phyloP scores from a whole-genome alignment of 192 early-diverging fungal species.

The Mortierella antarctica region DNA sequence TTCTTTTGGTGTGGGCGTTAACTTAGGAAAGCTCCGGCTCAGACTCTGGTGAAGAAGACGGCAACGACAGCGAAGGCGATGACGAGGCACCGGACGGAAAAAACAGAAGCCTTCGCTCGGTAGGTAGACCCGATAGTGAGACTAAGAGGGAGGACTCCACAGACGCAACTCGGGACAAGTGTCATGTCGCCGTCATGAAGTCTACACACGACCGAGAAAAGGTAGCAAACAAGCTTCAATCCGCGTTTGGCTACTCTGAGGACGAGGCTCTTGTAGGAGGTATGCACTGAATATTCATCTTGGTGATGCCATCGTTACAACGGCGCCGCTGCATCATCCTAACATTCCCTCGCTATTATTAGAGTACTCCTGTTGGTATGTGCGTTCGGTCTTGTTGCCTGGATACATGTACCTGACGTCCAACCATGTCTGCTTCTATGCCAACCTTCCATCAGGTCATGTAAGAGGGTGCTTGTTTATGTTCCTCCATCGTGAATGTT shows the following conservation, averaged over 20 bases:
- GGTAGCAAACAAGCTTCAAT: conserved; percentile 9
- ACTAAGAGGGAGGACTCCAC: background rate
- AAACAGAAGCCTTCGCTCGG: background rate
- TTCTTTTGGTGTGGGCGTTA: background rate
- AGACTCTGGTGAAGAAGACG: conserved; percentile 3
- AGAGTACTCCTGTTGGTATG: conserved; percentile 75
- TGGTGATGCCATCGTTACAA: no score
- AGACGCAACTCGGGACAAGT: no score
- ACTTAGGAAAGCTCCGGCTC: conserved; percentile 5
- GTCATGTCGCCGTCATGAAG: background rate
- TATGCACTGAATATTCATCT: background rate
- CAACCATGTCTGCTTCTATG: conserved; percentile 71
- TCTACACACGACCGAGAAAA: conserved; percentile 3
- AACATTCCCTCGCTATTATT: background rate
- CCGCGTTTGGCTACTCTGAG: conserved; percentile 17
- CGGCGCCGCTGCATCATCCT: no score
- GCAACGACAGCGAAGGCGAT: background rate
- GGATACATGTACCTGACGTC: conserved; percentile 71
- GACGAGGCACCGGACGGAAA: no score
- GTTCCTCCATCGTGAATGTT: background rate
- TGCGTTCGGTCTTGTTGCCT: conserved; percentile 64
- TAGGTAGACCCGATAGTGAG: background rate
- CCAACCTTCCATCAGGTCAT: conserved; percentile 60
- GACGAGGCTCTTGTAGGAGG: conserved; percentile 24
- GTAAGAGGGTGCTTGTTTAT: conserved; percentile 32